Percentiles rank a stretch among this genome's conserved stretches.
Evolutionary conservation across 2,329 filamentous ascomycete species (phyloP).

Genomic region (Zymoseptoria tritici): DNA sequence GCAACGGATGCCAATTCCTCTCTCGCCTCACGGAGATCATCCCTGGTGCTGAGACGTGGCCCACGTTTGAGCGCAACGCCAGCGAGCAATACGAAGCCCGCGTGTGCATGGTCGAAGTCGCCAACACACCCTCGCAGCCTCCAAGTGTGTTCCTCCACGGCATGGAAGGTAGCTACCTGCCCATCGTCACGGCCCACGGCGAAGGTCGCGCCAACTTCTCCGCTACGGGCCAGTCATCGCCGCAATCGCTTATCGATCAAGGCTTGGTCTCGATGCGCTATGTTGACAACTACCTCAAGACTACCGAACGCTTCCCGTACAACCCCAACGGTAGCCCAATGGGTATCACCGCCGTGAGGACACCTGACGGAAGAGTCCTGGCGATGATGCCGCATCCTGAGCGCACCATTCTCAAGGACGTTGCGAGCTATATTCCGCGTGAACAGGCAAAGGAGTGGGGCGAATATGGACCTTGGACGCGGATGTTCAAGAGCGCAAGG

Average conservation of each 20-base stretch:
- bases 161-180: constrained; percentile 74
- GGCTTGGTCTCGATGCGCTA: constrained; percentile 74
- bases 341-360: constrained; percentile 74
- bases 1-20: constrained; percentile 96
- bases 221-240: constrained; percentile 41
- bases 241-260: constrained; percentile 50
- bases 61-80: constrained; percentile 74
- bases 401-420: constrained; percentile 73
- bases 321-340: constrained; percentile 82
- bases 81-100: constrained; percentile 87
- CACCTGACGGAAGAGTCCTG: constrained; percentile 68
- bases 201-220: constrained; percentile 68
- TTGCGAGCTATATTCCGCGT: constrained; percentile 66
- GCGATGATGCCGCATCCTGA: constrained; percentile 94
- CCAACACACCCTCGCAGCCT: constrained; percentile 45
- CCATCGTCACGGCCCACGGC: constrained; percentile 83
- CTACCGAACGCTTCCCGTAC: constrained; percentile 76
- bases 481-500: constrained; percentile 80
- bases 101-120: constrained; percentile 75
- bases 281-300: constrained; percentile 69
- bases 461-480: constrained; percentile 75
- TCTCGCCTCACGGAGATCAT: constrained; percentile 75
- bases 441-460: constrained; percentile 60
- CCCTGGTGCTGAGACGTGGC: constrained; percentile 75
- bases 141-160: constrained; percentile 83